These are phyloP conservation scores for Climacium dendroides DNA, from an alignment of 225 moss, liverwort and hornwort species.

Conservation along the genomic window DNA sequence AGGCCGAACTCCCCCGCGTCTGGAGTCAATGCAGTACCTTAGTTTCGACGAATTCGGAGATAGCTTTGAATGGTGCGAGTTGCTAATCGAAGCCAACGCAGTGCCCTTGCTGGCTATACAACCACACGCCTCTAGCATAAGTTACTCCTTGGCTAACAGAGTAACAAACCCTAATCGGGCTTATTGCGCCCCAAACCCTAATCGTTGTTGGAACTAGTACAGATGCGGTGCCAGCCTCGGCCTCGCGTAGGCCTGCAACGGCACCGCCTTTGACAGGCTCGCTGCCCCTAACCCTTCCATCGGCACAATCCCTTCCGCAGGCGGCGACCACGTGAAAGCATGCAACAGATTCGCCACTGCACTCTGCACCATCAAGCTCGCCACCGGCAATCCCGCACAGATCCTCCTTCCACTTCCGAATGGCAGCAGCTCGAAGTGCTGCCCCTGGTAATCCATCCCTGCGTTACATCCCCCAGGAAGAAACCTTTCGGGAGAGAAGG, in stretches of 20 bases:
- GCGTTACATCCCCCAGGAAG: not conserved
- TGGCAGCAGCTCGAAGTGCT: conserved; percentile 15
- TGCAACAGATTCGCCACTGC: conserved; percentile 1
- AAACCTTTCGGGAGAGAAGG: conserved; percentile 45
- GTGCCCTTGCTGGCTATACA: conserved; percentile 19
- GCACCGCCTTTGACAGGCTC: conserved; percentile 1
- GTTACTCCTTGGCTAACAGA: too few relatives aligned
- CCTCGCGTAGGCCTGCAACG: not conserved
- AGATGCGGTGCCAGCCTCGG: not conserved
- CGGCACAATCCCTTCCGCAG: not conserved
- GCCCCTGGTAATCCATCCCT: conserved; percentile 9
- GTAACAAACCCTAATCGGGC: not conserved
- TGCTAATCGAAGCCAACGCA: not conserved
- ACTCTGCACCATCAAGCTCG: conserved; percentile 11
- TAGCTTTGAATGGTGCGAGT: not conserved
- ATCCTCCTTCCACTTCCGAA: conserved; percentile 15
- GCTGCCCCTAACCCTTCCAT: conserved; percentile 13
- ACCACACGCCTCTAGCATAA: too few relatives aligned
- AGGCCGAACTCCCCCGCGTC: not conserved
- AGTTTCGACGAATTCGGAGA: conserved; percentile 16
- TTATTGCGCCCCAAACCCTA: not conserved
- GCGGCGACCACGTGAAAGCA: not conserved
- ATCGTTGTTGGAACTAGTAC: not conserved
- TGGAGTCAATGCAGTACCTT: conserved; percentile 4
- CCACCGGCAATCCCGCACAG: conserved; percentile 8